Percentiles rank a stretch among this genome's conserved stretches.
Conservation (phyloP, 768 basidiomycete genomes). For the Suillus alpinus region DNA sequence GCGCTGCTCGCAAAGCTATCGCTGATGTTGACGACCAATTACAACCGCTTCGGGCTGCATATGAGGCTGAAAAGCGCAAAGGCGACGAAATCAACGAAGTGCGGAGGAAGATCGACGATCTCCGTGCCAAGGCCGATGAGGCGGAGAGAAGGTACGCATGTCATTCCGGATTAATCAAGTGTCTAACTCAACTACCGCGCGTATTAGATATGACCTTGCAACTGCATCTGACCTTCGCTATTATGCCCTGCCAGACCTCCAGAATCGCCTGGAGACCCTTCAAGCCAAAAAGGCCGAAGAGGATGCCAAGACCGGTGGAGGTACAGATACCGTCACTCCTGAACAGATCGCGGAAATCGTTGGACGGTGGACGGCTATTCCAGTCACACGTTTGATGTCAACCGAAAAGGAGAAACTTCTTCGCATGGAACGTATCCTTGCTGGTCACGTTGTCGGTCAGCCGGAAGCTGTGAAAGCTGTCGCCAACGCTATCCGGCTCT, state of each 20-base stretch:
- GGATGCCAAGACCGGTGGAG: conserved; percentile 47
- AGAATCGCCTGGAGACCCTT: conserved; percentile 64
- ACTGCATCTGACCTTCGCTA: conserved; percentile 88
- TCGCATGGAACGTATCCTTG: conserved; percentile 81
- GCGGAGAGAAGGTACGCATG: conserved; percentile 75
- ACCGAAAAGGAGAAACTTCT: conserved; percentile 88
- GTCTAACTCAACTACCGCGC: conserved; percentile 13
- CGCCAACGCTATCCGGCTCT: conserved; percentile 89
- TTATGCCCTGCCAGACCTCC: conserved; percentile 88
- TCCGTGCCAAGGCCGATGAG: conserved; percentile 89
- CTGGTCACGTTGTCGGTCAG: conserved; percentile 82
- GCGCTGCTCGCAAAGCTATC: conserved; percentile 69
- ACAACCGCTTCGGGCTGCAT: conserved; percentile 76
- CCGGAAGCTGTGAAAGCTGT: conserved; percentile 89
- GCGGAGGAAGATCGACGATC: conserved; percentile 82
- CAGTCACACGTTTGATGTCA: conserved; percentile 83
- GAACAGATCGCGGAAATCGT: conserved; percentile 96
- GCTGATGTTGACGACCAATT: conserved; percentile 85
- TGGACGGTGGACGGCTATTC: conserved; percentile 89
- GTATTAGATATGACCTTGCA: conserved; percentile 58
- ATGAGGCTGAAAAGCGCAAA: conserved; percentile 81
- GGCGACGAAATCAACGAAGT: conserved; percentile 78
- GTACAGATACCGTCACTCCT: conserved; percentile 71
- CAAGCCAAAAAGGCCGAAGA: conserved; percentile 76
- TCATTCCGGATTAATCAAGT: not conserved